phyloP scores from a whole-genome alignment of 2,329 filamentous ascomycete species.

The Aspergillus calidoustus region DNA sequence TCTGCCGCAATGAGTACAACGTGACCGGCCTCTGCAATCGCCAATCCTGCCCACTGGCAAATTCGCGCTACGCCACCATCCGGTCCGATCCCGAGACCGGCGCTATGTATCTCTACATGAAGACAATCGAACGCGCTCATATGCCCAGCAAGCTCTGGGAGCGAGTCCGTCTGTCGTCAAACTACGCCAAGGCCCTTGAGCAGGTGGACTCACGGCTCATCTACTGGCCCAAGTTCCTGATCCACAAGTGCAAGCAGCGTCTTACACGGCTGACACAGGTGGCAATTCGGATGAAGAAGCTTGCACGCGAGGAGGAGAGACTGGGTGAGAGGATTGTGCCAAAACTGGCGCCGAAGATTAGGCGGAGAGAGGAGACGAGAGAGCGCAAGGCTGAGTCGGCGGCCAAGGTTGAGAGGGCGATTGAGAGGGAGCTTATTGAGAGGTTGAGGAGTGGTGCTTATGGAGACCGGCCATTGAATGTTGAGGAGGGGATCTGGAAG shows the following conservation, averaged over 20 bases:
- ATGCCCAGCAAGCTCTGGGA: slow-evolving; percentile 94
- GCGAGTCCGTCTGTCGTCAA: slow-evolving; percentile 83
- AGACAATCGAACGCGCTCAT: slow-evolving; percentile 86
- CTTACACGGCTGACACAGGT: slow-evolving; percentile 92
- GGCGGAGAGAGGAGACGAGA: slow-evolving; percentile 73
- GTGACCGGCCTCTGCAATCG: slow-evolving; percentile 81
- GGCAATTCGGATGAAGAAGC: slow-evolving; percentile 72
- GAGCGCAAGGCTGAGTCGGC: slow-evolving; percentile 78
- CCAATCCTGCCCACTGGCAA: slow-evolving; percentile 88
- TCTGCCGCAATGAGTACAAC: slow-evolving; percentile 95
- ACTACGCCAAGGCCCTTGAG: slow-evolving; percentile 86
- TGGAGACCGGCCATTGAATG: slow-evolving; percentile 91
- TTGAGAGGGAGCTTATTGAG: slow-evolving; percentile 93
- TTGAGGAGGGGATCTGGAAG: slow-evolving; percentile 95
- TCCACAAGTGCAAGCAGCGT: slow-evolving; percentile 96
- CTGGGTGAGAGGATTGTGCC: slow-evolving; percentile 87
- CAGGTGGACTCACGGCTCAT: slow-evolving; percentile 84
- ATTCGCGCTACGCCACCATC: slow-evolving; percentile 90
- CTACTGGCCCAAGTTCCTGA: slow-evolving; percentile 92
- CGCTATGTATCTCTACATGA: slow-evolving; percentile 93
- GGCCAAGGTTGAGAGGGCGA: slow-evolving; percentile 92
- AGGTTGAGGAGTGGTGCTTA: slow-evolving; percentile 89
- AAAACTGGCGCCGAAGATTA: slow-evolving; percentile 88
- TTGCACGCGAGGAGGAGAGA: slow-evolving; percentile 87
- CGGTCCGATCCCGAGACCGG: slow-evolving; percentile 80